phyloP scores from a whole-genome alignment of 208 protist species.

The Tetramitus jugosus region DNA sequence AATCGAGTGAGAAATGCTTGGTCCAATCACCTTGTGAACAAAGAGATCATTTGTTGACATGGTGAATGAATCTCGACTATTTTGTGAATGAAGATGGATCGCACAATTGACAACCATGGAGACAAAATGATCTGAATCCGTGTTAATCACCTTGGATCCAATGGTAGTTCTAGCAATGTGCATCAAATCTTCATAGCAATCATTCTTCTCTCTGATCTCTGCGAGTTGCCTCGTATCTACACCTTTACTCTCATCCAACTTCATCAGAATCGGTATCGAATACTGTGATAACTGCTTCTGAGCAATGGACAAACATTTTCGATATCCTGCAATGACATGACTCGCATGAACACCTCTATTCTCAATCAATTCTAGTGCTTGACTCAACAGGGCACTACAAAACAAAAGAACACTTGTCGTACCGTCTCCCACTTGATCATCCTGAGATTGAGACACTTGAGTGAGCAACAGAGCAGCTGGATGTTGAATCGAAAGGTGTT shows the following conservation, averaged over 20 bases:
- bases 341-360: not conserved
- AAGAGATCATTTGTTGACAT: not conserved
- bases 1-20: not conserved
- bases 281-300: too few species aligned
- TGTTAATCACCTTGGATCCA: not conserved
- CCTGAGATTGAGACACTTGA: not conserved
- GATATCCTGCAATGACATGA: too few species aligned
- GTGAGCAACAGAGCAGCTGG: not conserved
- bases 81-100: not conserved
- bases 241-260: too few species aligned
- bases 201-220: too few species aligned
- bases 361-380: not conserved
- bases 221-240: too few species aligned
- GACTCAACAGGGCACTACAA: not conserved
- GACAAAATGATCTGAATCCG: not conserved
- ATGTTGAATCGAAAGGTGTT: not conserved
- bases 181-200: too few species aligned
- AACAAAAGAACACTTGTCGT: slow-evolving; percentile 4
- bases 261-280: too few species aligned
- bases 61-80: too few species aligned
- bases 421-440: slow-evolving; percentile 9
- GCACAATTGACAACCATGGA: not conserved
- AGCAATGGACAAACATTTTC: too few species aligned
- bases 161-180: not conserved
- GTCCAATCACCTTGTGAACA: not conserved